phyloP scores from a whole-genome alignment of 441 rosid species.

The Sinapis alba region DNA sequence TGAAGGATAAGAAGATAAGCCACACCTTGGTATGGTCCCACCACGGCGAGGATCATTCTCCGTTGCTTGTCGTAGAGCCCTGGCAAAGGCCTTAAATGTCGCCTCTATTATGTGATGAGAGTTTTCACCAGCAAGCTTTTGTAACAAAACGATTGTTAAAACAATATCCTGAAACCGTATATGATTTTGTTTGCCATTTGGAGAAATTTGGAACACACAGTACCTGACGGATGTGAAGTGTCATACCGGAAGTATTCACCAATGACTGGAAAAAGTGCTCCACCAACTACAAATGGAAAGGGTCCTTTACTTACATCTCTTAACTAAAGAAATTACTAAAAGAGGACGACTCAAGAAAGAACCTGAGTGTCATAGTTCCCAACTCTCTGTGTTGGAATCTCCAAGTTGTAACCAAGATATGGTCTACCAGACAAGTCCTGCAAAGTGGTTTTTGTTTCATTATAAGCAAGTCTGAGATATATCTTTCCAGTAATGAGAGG shows the following conservation, averaged over 20 bases:
- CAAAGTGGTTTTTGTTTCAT: not conserved
- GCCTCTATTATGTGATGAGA: constrained; percentile 98
- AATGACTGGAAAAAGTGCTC: constrained; percentile 92
- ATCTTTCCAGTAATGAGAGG: not conserved
- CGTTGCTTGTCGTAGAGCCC: constrained; percentile 92
- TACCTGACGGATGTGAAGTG: constrained; percentile 89
- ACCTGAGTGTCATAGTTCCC: constrained; percentile 96
- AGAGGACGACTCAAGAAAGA: constrained; percentile 14
- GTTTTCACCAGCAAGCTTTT: constrained; percentile 85
- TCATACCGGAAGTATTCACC: constrained; percentile 94
- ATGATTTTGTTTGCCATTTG: not conserved
- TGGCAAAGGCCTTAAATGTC: constrained; percentile 94
- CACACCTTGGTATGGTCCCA: constrained; percentile 87
- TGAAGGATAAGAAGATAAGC: not conserved
- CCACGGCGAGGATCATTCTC: constrained; percentile 80
- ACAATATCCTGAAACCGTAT: not conserved
- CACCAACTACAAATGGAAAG: constrained; percentile 61
- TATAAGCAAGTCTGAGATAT: not conserved
- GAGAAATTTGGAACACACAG: not conserved
- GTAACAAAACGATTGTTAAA: constrained; percentile 20
- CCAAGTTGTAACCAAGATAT: constrained; percentile 75
- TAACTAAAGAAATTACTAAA: not conserved
- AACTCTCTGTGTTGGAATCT: constrained; percentile 83
- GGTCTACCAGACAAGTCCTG: constrained; percentile 75
- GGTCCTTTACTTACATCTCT: not conserved